Evolutionary conservation across 148 eudicot genomes (phyloP), one percentile per base, ranked within the genome.

Genomic region (Pharnaceum exiguum): DNA sequence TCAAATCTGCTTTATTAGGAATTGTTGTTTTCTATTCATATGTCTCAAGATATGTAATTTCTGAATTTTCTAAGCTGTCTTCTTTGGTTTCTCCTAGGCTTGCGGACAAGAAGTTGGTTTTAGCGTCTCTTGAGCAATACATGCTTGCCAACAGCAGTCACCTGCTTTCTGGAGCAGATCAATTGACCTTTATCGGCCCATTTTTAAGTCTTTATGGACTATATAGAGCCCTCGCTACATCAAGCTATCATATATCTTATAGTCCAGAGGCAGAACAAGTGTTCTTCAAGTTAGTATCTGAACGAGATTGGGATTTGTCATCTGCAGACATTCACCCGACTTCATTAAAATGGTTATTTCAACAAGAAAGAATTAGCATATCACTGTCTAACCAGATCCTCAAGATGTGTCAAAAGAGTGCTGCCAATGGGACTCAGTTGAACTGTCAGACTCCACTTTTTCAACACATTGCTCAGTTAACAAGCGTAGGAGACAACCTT

Each of bases 61-160:
- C 42, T 53, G 44, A 38, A 3, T 47, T 55, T 63, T 26, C 23
- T 25, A 2, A 10, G 15, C 12, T 30, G 13, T 4, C 39, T 30
- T 0, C 7, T n/a, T n/a, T 3, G 2, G 12, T 32, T 62, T 65
- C 38, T 30, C 23, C 13, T 68, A 93, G 99, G 77, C 66, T 93
- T 54, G 95, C 82, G 61, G 96, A 93, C 71, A 84, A 81, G 36
- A 83, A 78, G 76, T 65, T 86, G 75, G 80, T 89, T 27, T 73
- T 93, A 55, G 80, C 99, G 65, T 89, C 96, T 69, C 62, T 93
- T 63, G 99, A 93, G 85, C 96, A 93, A 57, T 93, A 79, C 74
- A 76, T 93, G 73, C 69, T 93, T 42, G 79, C 80, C 45, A 93
- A 93, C 69, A 64, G 82, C 63, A 50, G 62, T 39, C 75, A 73